These are phyloP conservation scores for Sordariomycetes sp. DNA, from an alignment of 2,329 filamentous ascomycete genomes.

Conservation along the genomic window DNA sequence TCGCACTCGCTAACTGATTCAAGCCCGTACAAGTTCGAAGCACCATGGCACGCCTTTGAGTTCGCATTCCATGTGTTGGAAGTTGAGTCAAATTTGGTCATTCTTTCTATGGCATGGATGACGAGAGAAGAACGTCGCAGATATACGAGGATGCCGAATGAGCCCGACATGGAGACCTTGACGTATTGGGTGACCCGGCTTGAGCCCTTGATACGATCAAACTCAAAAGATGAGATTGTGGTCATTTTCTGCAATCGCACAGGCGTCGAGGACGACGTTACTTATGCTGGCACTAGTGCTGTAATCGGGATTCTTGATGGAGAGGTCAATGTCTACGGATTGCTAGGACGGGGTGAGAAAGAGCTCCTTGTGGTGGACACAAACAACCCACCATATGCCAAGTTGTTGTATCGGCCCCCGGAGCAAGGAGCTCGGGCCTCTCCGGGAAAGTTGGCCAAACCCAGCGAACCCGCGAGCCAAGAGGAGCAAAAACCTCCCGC, in stretches of 20 bases:
- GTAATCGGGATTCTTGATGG: slow-evolving; percentile 59
- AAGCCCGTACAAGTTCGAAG: slow-evolving; percentile 27
- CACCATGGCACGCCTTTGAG: slow-evolving; percentile 28
- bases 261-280: slow-evolving; percentile 55
- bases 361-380: slow-evolving; percentile 62
- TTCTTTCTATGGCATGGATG: slow-evolving; percentile 73
- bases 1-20: no score
- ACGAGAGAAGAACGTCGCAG: slow-evolving; percentile 41
- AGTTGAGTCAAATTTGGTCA: slow-evolving; percentile 49
- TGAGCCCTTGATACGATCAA: slow-evolving; percentile 50
- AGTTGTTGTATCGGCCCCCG: slow-evolving; percentile 27
- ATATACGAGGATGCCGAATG: slow-evolving; percentile 38
- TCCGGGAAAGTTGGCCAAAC: no score
- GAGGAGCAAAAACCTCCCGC: no score
- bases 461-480: no score
- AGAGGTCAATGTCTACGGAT: slow-evolving; percentile 58
- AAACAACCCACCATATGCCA: slow-evolving; percentile 29
- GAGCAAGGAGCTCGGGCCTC: no score
- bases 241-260: slow-evolving; percentile 64
- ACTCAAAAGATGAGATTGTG: slow-evolving; percentile 50
- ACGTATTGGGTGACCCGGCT: slow-evolving; percentile 68
- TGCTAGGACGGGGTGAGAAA: slow-evolving; percentile 61
- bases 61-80: slow-evolving; percentile 48
- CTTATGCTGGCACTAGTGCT: slow-evolving; percentile 67
- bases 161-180: slow-evolving; percentile 64